These are phyloP conservation scores for Carex sylvatica DNA, from an alignment of 202 grass and related monocot genomes.

Conservation along the genomic window DNA sequence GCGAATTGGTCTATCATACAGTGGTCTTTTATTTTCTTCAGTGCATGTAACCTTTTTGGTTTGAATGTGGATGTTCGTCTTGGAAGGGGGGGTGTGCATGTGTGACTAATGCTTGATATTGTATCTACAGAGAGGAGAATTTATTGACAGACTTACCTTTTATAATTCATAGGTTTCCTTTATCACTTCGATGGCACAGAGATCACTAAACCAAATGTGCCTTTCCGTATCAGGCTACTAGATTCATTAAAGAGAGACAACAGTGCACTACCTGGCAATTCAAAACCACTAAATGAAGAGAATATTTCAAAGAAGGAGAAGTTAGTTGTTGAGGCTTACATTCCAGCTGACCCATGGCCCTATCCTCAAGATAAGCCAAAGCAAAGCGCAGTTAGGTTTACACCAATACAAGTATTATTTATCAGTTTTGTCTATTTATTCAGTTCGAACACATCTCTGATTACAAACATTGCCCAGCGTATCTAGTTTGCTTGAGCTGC, in stretches of 20 bases:
- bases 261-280: constrained; percentile 73
- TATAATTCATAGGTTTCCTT: constrained; percentile 76
- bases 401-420: constrained; percentile 77
- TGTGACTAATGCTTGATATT: no score
- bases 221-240: constrained; percentile 73
- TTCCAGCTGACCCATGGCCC: constrained; percentile 86
- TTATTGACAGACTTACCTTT: constrained; percentile 25
- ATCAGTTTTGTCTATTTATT: background rate
- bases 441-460: no score
- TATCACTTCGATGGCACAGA: constrained; percentile 71
- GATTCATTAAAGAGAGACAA: constrained; percentile 72
- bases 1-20: no score
- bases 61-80: no score
- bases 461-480: no score
- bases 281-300: constrained; percentile 31
- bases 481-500: no score
- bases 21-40: no score
- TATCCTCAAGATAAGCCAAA: constrained; percentile 99
- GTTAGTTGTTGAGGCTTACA: constrained; percentile 67
- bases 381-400: constrained; percentile 95
- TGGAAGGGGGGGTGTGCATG: no score
- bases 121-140: constrained; percentile 3
- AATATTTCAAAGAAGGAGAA: constrained; percentile 61
- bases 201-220: constrained; percentile 55
- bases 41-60: no score